Percentiles rank a stretch among this genome's conserved stretches.
Evolutionary conservation across 306 rosid genomes (phyloP).

Genomic region (Rosa chinensis): DNA sequence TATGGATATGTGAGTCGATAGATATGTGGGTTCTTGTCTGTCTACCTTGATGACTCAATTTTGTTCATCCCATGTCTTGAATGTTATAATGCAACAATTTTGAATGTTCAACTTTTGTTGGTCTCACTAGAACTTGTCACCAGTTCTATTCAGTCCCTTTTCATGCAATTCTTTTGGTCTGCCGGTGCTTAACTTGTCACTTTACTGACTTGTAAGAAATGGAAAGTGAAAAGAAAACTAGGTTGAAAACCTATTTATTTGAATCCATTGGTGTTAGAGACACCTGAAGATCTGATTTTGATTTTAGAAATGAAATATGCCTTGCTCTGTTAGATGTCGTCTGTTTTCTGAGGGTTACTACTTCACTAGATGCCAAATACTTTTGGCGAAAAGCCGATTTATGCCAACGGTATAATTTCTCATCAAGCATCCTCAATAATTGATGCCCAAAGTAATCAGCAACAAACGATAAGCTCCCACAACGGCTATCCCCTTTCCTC

Average conservation of each 20-base stretch:
- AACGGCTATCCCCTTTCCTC: neutral
- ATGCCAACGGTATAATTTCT: constrained; percentile 13
- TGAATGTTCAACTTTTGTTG: constrained; percentile 9
- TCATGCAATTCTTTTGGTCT: neutral
- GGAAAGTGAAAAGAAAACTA: neutral
- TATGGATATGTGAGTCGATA: constrained; percentile 37
- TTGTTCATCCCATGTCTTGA: constrained; percentile 3
- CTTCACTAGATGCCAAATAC: neutral
- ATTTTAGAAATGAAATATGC: neutral
- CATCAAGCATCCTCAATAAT: constrained; percentile 6
- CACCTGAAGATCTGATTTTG: neutral
- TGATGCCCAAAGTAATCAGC: neutral
- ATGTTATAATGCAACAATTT: constrained; percentile 18
- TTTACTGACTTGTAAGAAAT: neutral
- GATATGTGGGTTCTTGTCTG: neutral
- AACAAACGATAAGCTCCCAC: neutral
- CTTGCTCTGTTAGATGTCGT: neutral
- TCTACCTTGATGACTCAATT: constrained; percentile 16
- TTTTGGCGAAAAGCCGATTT: neutral
- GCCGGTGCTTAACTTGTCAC: neutral
- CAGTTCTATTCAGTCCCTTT: too few species aligned
- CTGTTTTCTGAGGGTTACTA: neutral
- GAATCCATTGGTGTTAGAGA: neutral
- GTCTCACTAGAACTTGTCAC: neutral
- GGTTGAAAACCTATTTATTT: neutral